Conservation (phyloP, 257 asterid species). For the Rhazya stricta region DNA sequence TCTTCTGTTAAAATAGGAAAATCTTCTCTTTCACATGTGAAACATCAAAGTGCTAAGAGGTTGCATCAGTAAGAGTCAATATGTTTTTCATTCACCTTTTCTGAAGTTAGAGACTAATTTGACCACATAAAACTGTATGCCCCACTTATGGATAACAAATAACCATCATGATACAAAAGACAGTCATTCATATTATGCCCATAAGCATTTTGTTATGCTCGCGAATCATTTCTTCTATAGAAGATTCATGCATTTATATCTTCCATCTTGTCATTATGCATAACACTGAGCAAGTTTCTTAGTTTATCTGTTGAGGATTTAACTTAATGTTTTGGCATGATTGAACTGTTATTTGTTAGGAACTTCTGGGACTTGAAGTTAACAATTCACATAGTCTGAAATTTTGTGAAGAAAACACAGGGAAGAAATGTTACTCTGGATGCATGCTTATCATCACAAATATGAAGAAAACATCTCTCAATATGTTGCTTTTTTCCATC, state of each 20-base stretch:
- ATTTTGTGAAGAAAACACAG: neutral
- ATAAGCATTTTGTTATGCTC: neutral
- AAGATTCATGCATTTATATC: neutral
- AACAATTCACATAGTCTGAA: neutral
- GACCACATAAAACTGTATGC: neutral
- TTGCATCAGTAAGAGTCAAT: neutral
- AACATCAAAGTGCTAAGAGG: neutral
- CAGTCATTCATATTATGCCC: neutral
- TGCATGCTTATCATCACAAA: neutral
- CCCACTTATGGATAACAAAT: neutral
- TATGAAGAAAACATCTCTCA: neutral
- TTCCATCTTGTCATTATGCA: neutral
- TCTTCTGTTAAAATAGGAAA: neutral
- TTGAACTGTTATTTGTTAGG: neutral
- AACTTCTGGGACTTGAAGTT: neutral
- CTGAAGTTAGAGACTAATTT: neutral
- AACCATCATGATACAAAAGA: too few species aligned
- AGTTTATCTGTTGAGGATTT: neutral
- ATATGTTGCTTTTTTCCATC: neutral
- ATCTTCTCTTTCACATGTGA: neutral
- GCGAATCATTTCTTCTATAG: neutral
- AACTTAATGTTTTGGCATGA: neutral
- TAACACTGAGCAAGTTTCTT: neutral
- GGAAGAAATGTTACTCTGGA: neutral
- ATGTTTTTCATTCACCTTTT: neutral